Evolutionary conservation across 768 basidiomycete species (phyloP).

Genomic region (Pleurotus tuoliensis): DNA sequence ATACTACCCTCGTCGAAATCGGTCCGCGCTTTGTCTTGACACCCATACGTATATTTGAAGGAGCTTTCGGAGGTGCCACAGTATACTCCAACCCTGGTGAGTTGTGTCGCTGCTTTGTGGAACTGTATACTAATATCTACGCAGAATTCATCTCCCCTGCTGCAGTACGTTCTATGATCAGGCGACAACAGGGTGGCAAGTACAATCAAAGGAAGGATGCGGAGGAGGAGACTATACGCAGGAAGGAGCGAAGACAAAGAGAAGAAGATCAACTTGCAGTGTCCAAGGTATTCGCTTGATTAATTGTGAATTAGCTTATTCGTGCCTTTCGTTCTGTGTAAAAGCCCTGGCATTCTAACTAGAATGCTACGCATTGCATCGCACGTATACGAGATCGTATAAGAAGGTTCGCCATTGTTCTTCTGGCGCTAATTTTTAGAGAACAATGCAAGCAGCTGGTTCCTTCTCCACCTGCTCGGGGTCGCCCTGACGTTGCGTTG

Average conservation of each 20-base stretch:
- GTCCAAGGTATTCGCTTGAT: conserved; percentile 84
- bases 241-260: conserved; percentile 60
- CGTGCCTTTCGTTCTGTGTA: too few species aligned
- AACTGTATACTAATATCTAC: background rate
- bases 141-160: conserved; percentile 92
- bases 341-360: too few species aligned
- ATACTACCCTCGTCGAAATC: conserved; percentile 91
- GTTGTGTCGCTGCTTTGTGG: conserved; percentile 12
- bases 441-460: background rate
- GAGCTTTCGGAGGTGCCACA: conserved; percentile 91
- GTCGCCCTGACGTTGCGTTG: too few species aligned
- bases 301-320: conserved; percentile 3
- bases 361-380: too few species aligned
- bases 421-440: background rate
- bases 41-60: conserved; percentile 97
- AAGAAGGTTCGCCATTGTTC: conserved; percentile 2
- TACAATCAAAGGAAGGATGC: conserved; percentile 82
- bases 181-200: conserved; percentile 72
- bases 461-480: too few species aligned
- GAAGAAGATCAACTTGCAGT: conserved; percentile 81
- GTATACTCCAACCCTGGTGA: conserved; percentile 93
- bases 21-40: conserved; percentile 97
- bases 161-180: conserved; percentile 64
- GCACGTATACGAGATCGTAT: too few species aligned
- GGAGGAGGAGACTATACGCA: conserved; percentile 57